phyloP scores from a whole-genome alignment of 129 eudicot species.

The Chrysanthemum seticuspe region DNA sequence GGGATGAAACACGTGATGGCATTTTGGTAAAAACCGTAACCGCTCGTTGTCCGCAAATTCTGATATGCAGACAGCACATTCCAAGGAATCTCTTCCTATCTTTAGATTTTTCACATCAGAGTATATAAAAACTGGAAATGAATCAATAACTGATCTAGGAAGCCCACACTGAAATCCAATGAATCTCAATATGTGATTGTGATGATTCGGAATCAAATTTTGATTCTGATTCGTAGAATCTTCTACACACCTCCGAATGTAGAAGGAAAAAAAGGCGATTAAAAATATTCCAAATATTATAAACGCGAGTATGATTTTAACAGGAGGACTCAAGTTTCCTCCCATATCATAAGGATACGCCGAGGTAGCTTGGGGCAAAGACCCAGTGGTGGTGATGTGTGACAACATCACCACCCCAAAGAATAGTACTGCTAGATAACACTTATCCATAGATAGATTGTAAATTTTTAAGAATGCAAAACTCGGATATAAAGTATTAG shows the following conservation, averaged over 20 bases:
- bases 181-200: background rate
- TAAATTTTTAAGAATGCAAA: background rate
- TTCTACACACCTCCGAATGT: slow-evolving; percentile 27
- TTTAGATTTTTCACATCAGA: slow-evolving; percentile 41
- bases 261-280: slow-evolving; percentile 39
- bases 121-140: slow-evolving; percentile 47
- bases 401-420: slow-evolving; percentile 5
- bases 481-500: background rate
- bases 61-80: slow-evolving; percentile 53
- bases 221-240: background rate
- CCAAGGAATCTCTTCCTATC: slow-evolving; percentile 39
- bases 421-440: background rate
- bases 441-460: slow-evolving; percentile 1
- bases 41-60: slow-evolving; percentile 42
- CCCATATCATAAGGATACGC: slow-evolving; percentile 24
- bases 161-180: slow-evolving; percentile 36
- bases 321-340: slow-evolving; percentile 21
- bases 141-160: slow-evolving; percentile 23
- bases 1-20: slow-evolving; percentile 57
- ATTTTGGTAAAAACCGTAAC: slow-evolving; percentile 44
- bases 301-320: slow-evolving; percentile 26
- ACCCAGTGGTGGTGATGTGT: slow-evolving; percentile 22
- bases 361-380: background rate
- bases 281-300: slow-evolving; percentile 29
- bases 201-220: background rate